Base-by-base conservation (phyloP, 202 grass and related monocot species). In the Dendrocalamus latiflorus region DNA sequence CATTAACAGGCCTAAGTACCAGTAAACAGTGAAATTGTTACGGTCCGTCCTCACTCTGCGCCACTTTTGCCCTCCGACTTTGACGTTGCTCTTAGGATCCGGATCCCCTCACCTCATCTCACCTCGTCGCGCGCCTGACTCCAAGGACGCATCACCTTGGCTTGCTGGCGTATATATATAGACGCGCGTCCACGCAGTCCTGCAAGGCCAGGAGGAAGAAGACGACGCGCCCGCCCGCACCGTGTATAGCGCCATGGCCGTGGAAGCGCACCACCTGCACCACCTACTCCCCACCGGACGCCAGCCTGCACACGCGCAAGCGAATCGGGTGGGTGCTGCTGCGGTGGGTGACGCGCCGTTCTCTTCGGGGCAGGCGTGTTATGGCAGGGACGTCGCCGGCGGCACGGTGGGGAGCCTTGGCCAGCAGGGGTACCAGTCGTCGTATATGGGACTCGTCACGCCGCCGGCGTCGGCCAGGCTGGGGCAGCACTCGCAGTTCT, bases 191-290 rank as follows among this genome's bases (percentile, higher is more conserved):
- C 18, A 3, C 18, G 11, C 11, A 13, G 21, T 42, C 14, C 24
- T 54, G 12, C 13, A 0, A 30, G 28, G 36, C 63, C 63, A 11
- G 34, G 26, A 39, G 25, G 55, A 44, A 38, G 51, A 3, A 37
- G 4, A 51, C 17, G 56, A 65, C 36, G n/a, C 67, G 28, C n/a
- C 44, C 30, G 57, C 37, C 39, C 30, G 43, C 55, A 25, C 56
- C 21, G 2, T 70, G 10, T 41, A 36, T 58, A 36, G 13, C 60
- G 82, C 51, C 81, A 94, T 95, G 92, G 95, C 89, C 62, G 95
- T 98, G 55, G 86, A 98, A 50, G 89, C 85, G 68, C 81, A 86
- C 56, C 80, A 59, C 67, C 80, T 93, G 68, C 81, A 86, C 56
- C 80, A 59, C 67, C 80, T 93, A 9, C 85, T 82, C 34, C 28